Percentiles rank a stretch among this genome's conserved stretches.
These are phyloP conservation scores for Phytophthora foliorum DNA, from an alignment of 352 stramenopile species.

Conservation along the genomic window DNA sequence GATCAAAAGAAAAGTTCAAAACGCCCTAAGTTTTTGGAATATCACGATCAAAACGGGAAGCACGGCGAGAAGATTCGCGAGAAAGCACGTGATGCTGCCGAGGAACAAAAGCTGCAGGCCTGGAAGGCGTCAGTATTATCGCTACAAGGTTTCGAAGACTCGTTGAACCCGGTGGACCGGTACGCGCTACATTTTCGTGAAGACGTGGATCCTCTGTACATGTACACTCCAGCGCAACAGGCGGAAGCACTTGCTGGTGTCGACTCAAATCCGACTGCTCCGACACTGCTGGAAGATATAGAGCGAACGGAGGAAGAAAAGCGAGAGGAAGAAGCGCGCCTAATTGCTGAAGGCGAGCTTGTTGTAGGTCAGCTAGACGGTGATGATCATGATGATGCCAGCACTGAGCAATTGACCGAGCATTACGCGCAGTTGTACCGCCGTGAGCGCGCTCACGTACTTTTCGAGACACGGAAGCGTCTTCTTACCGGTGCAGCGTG, in stretches of 20 bases:
- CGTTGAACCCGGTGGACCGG: conserved; percentile 93
- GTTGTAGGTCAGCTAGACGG: conserved; percentile 59
- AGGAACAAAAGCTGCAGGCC: conserved; percentile 93
- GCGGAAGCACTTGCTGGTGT: conserved; percentile 37
- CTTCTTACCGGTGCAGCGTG: conserved; percentile 70
- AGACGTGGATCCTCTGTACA: conserved; percentile 90
- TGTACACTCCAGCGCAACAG: conserved; percentile 57
- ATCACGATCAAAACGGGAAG: conserved; percentile 28
- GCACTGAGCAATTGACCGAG: conserved; percentile 27
- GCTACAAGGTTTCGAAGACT: conserved; percentile 92
- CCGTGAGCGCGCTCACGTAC: conserved; percentile 65
- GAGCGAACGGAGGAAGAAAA: conserved; percentile 76
- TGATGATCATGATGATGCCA: conserved; percentile 17
- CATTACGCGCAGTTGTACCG: conserved; percentile 66
- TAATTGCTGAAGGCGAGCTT: conserved; percentile 79
- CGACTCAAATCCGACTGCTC: conserved; percentile 22
- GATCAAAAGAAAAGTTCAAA: conserved; percentile 31
- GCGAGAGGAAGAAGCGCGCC: conserved; percentile 58
- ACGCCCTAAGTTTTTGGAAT: conserved; percentile 39
- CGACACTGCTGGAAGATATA: conserved; percentile 56
- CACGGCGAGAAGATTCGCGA: conserved; percentile 73
- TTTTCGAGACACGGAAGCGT: conserved; percentile 63
- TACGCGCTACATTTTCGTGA: conserved; percentile 95
- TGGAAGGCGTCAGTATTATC: conserved; percentile 84
- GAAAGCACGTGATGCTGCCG: conserved; percentile 92